A percentile compares a stretch with the other conserved stretches of the same genome.
These are phyloP conservation scores for Colletotrichum aenigma DNA, from an alignment of 2,329 filamentous ascomycete species.

Conservation along the genomic window DNA sequence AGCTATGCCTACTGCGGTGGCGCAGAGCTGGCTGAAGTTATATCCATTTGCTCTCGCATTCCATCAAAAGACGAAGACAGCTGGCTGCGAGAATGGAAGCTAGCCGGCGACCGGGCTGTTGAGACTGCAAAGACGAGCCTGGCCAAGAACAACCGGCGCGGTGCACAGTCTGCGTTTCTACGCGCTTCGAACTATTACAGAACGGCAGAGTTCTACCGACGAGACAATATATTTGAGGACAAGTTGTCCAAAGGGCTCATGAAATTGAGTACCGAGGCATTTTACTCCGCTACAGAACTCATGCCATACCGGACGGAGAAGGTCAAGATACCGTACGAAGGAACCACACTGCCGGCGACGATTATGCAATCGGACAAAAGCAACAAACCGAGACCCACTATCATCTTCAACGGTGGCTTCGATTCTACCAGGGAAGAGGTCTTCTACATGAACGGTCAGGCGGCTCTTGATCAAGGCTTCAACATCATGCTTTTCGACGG, in stretches of 20 bases:
- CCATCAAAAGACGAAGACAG: not conserved
- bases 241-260: not conserved
- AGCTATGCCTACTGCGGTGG: not conserved
- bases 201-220: not conserved
- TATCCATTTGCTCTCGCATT: not conserved
- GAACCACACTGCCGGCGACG: not conserved
- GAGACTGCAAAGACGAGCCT: not conserved
- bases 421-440: not conserved
- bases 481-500: not conserved
- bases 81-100: not conserved
- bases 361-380: not conserved
- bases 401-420: not conserved
- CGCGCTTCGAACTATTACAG: not conserved
- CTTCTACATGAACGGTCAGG: not conserved
- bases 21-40: not conserved
- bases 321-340: not conserved
- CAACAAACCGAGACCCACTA: rapidly evolving
- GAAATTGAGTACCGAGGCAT: rapidly evolving
- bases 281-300: not conserved
- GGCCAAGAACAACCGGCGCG: not conserved
- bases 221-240: not conserved
- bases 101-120: not conserved
- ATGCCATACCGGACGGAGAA: not conserved
- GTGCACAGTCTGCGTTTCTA: not conserved
- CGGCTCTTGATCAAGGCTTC: not conserved